These are phyloP conservation scores for Sphaerosporella brunnea DNA, from an alignment of 495 filamentous ascomycete genomes.

Conservation along the genomic window DNA sequence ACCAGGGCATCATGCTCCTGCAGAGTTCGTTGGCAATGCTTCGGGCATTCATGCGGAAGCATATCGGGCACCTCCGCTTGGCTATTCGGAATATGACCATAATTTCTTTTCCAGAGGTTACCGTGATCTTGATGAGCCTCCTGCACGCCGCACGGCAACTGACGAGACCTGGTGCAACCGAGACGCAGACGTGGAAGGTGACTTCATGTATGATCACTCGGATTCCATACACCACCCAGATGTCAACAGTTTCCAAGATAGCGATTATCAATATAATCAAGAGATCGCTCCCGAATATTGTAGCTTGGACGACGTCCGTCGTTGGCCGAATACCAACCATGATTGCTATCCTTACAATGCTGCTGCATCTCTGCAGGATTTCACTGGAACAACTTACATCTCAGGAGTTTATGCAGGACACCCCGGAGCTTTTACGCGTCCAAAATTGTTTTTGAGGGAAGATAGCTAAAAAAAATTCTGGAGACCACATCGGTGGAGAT, in stretches of 20 bases:
- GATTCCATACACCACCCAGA: no score
- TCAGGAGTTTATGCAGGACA: no score
- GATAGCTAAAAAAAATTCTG: no score
- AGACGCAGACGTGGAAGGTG: background rate
- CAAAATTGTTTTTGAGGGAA: no score
- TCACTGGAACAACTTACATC: background rate
- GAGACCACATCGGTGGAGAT: background rate
- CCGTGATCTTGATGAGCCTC: background rate
- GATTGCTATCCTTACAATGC: background rate
- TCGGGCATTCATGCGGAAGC: background rate
- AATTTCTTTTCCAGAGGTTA: background rate
- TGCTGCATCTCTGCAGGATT: background rate
- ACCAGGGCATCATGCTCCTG: background rate
- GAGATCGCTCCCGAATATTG: no score
- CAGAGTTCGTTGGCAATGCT: slow-evolving; percentile 4
- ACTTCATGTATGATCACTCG: slow-evolving; percentile 3
- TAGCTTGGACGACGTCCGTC: no score
- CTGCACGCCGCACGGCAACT: background rate
- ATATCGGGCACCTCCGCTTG: slow-evolving; percentile 1
- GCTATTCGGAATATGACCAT: background rate
- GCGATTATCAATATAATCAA: background rate
- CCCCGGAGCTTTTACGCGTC: no score
- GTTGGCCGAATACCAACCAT: background rate
- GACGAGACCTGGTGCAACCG: background rate
- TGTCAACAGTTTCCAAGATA: background rate